Conservation (phyloP, 768 basidiomycete species). For the Tylopilus sp. region DNA sequence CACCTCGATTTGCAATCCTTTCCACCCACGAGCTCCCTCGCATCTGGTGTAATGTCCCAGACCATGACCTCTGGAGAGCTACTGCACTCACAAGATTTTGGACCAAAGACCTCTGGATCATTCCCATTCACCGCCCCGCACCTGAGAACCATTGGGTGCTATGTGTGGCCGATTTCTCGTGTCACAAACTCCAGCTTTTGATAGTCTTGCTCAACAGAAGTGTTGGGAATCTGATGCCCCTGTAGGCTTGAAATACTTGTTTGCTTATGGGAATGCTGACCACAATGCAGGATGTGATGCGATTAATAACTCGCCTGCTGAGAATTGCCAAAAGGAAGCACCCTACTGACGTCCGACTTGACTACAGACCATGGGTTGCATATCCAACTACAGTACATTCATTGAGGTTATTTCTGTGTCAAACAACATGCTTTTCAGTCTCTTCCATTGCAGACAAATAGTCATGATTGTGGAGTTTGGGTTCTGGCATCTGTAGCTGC, state of each 20-base stretch:
- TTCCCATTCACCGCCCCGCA: conserved; percentile 33
- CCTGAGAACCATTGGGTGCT: conserved; percentile 34
- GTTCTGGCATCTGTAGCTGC: background rate
- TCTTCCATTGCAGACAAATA: background rate
- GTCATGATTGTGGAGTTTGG: too few relatives aligned
- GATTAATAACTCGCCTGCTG: background rate
- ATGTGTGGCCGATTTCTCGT: conserved; percentile 11
- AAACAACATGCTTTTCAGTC: background rate
- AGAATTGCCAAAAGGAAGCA: background rate
- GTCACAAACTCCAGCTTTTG: conserved; percentile 12
- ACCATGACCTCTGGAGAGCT: conserved; percentile 20
- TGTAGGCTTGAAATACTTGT: background rate
- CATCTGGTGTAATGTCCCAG: background rate
- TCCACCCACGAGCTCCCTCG: conserved; percentile 9
- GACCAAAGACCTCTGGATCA: conserved; percentile 28
- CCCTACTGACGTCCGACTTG: background rate
- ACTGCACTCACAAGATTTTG: background rate
- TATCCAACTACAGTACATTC: background rate
- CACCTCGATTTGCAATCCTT: background rate
- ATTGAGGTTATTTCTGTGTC: background rate
- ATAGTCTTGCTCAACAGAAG: conserved; percentile 6
- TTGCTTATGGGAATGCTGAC: background rate
- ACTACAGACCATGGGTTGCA: conserved; percentile 1
- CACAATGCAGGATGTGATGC: background rate
- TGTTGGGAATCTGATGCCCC: conserved; percentile 1